Evolutionary conservation across 228 moss, liverwort and hornwort species (phyloP).

Genomic region (Sphagnum fallax): DNA sequence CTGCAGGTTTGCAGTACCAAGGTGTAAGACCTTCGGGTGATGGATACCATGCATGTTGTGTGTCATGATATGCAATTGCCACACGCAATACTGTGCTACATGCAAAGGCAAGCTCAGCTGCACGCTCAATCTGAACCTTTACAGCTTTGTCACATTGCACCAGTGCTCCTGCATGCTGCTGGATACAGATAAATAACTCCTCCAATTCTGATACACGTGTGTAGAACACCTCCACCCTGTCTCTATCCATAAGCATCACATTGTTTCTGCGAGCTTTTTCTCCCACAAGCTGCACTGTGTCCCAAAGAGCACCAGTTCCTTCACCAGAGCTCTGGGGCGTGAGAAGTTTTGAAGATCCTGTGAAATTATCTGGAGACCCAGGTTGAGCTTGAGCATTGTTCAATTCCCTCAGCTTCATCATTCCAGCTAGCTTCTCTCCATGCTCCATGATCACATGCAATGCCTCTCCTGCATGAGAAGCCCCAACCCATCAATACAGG

Average conservation of each 20-base stretch:
- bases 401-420: constrained; percentile 76
- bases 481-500: neutral
- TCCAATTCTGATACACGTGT: constrained; percentile 86
- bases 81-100: constrained; percentile 61
- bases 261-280: constrained; percentile 93
- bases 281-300: constrained; percentile 88
- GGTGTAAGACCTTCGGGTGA: constrained; percentile 93
- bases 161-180: constrained; percentile 78
- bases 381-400: constrained; percentile 64
- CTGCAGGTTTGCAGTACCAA: constrained; percentile 83
- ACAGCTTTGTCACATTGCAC: constrained; percentile 70
- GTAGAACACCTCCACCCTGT: constrained; percentile 95
- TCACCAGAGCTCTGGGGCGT: constrained; percentile 35
- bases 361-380: constrained; percentile 29
- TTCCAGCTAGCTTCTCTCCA: constrained; percentile 90
- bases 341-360: constrained; percentile 14
- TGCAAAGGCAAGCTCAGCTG: constrained; percentile 81
- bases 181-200: constrained; percentile 79
- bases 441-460: constrained; percentile 92
- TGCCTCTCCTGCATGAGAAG: constrained; percentile 57
- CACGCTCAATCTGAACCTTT: constrained; percentile 70
- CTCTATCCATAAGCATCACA: constrained; percentile 92
- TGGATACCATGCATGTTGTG: constrained; percentile 88
- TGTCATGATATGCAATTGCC: constrained; percentile 72
- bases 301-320: constrained; percentile 83